Base-by-base conservation (phyloP, 305 asterid genomes). In the Caryopteris hybrid region DNA sequence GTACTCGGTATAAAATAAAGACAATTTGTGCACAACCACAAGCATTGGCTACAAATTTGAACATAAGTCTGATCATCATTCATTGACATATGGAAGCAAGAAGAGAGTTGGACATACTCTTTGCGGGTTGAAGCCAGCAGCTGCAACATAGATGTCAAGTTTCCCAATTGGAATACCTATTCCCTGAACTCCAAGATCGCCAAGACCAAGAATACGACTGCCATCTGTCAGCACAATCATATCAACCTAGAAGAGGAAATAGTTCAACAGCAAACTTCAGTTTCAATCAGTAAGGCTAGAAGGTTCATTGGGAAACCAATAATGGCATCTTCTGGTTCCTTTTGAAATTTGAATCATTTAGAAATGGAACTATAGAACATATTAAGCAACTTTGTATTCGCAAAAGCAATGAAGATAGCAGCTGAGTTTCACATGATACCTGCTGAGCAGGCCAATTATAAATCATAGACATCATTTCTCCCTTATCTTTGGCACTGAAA, bases 401-500 rank as follows among this genome's bases (percentile, higher is more conserved):
- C 57, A 11, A 33, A 69, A 11, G 71, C 38, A 69, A 39, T 18
- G 17, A 58, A 72, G 27, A 59, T 14, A 61, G 12, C 67, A 38
- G 47, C 41, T 22, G 29, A 50, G 66, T 60, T 66, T 70, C 61
- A 60, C 59, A 58, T 16, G 50, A 71, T 78, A 94, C 99, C 96
- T 94, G 83, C 59, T 73, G 76, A 59, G 87, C 78, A 69, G 99
- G 99, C 99, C 99, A 94, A 77, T 94, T 94, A 73, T 87, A 89
- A 79, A 94, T 90, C 98, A 94, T 91, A 68, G 99, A 94, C 99
- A 94, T 91, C 99, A 94, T 94, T 83, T 94, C 99, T 72, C 99
- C 99, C 84, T 85, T 94, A 71, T 94, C 99, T 82, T 85, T 94
- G 80, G 97, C 98, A 80, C 96, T 89, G 89, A 94, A 94, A 74